phyloP scores from a whole-genome alignment of 2,329 filamentous ascomycete genomes.

The Nigrospora sphaerica region DNA sequence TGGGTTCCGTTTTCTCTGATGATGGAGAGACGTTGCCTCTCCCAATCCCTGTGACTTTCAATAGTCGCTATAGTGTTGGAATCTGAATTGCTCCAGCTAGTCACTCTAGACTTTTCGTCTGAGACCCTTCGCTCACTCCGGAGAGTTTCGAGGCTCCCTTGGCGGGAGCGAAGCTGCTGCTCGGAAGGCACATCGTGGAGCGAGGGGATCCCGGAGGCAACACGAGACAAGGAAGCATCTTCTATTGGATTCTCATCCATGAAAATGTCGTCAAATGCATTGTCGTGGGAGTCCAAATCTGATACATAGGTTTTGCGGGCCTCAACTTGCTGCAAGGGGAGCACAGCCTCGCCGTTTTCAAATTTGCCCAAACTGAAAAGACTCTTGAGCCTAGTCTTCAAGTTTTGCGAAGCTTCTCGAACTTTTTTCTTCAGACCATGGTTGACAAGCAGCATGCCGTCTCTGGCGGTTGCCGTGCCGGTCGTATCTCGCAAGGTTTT shows the following conservation, averaged over 20 bases:
- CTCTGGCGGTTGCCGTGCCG: conserved; percentile 28
- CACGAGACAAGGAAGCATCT: conserved; percentile 32
- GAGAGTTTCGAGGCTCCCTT: conserved; percentile 48
- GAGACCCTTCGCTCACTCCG: conserved; percentile 28
- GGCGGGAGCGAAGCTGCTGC: conserved; percentile 41
- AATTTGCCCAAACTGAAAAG: conserved; percentile 40
- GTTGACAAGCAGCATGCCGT: conserved; percentile 15
- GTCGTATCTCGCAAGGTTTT: conserved; percentile 44
- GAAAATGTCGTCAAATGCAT: conserved; percentile 9
- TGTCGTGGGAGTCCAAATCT: conserved; percentile 5
- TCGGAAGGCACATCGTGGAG: conserved; percentile 38
- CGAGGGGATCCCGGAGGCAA: conserved; percentile 41
- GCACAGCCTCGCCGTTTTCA: conserved; percentile 22
- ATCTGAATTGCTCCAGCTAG: conserved; percentile 65
- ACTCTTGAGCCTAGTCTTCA: conserved; percentile 55
- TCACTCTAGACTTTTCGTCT: conserved; percentile 57
- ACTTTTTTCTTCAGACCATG: conserved; percentile 41
- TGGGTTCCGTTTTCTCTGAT: conserved; percentile 51
- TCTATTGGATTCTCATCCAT: conserved; percentile 6
- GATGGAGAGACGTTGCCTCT: conserved; percentile 53
- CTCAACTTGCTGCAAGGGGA: conserved; percentile 48
- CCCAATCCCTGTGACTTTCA: conserved; percentile 33
- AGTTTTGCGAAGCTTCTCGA: conserved; percentile 53
- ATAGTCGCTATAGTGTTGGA: conserved; percentile 45
- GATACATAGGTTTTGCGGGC: conserved; percentile 28